Percentiles rank a stretch among this genome's conserved stretches.
Conservation (phyloP, 2,329 filamentous ascomycete genomes). For the Microascus cirrosus region DNA sequence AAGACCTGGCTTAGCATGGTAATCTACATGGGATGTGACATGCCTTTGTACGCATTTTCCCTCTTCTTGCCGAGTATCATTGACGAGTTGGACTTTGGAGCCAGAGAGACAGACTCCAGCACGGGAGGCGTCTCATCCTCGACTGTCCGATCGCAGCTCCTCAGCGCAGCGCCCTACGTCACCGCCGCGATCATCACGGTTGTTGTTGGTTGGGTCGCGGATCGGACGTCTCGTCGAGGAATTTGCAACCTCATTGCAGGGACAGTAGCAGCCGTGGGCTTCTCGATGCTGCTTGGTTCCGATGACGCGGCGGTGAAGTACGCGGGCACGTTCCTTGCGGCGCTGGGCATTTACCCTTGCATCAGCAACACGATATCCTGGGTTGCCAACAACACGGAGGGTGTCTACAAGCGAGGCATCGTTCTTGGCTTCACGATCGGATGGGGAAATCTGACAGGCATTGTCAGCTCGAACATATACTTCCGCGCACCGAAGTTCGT, state of each 20-base stretch:
- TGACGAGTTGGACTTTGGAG: slow-evolving; percentile 11
- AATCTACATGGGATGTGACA: slow-evolving; percentile 35
- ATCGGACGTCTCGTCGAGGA: slow-evolving; percentile 52
- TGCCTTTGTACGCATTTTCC: slow-evolving; percentile 40
- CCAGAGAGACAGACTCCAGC: neutral
- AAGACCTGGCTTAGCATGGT: slow-evolving; percentile 51
- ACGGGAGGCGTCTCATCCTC: slow-evolving; percentile 14
- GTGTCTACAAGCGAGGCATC: slow-evolving; percentile 52
- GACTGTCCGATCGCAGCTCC: slow-evolving; percentile 36
- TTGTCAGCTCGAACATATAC: slow-evolving; percentile 59
- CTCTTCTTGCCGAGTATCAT: slow-evolving; percentile 49
- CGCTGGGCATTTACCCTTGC: slow-evolving; percentile 60
- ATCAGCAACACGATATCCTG: slow-evolving; percentile 63
- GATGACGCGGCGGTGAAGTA: slow-evolving; percentile 47
- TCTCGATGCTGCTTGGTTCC: slow-evolving; percentile 51
- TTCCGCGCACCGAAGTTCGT: slow-evolving; percentile 16
- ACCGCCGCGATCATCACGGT: slow-evolving; percentile 53
- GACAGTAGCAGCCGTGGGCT: slow-evolving; percentile 52
- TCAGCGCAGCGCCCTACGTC: slow-evolving; percentile 48
- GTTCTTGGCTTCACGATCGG: slow-evolving; percentile 65
- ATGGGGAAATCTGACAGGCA: slow-evolving; percentile 66
- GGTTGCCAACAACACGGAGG: slow-evolving; percentile 59
- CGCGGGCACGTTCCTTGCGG: slow-evolving; percentile 57
- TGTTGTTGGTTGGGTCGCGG: slow-evolving; percentile 50
- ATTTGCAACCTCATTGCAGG: slow-evolving; percentile 56